Evolutionary conservation across 202 grass and related monocot species (phyloP).

Genomic region (Setaria viridis): DNA sequence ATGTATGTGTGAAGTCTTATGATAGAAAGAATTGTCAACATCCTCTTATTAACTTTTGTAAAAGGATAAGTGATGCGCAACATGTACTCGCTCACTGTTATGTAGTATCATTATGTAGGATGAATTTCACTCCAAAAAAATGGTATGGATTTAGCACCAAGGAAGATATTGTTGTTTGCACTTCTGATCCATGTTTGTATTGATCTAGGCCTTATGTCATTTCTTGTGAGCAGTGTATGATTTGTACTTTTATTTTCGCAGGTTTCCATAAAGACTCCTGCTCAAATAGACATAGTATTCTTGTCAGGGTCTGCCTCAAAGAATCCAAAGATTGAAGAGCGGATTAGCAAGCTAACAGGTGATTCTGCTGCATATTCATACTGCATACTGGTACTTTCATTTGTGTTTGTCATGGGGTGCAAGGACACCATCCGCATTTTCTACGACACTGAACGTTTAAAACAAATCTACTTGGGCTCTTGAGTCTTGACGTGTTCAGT

Average conservation of each 20-base stretch:
- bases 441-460: slow-evolving; percentile 1
- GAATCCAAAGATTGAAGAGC: slow-evolving; percentile 58
- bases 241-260: slow-evolving; percentile 40
- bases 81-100: neutral
- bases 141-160: neutral
- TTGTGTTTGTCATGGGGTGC: slow-evolving; percentile 33
- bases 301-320: slow-evolving; percentile 66
- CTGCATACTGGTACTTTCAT: slow-evolving; percentile 19
- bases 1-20: slow-evolving; percentile 8
- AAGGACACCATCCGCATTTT: slow-evolving; percentile 19
- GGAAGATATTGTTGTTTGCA: neutral
- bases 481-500: slow-evolving; percentile 5
- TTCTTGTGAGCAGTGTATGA: neutral
- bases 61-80: neutral
- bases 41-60: neutral
- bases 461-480: slow-evolving; percentile 19
- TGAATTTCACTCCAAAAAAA: neutral
- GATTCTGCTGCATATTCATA: slow-evolving; percentile 39
- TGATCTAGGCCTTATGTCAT: neutral
- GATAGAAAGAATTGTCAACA: neutral
- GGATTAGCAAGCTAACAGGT: slow-evolving; percentile 81
- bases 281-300: slow-evolving; percentile 86
- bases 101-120: neutral
- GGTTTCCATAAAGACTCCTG: slow-evolving; percentile 67
- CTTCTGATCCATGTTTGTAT: slow-evolving; percentile 22